Evolutionary conservation across 1,284 basidiomycete species (phyloP), one percentile per base, ranked within the genome.

Genomic region (Farysia itapuensis): DNA sequence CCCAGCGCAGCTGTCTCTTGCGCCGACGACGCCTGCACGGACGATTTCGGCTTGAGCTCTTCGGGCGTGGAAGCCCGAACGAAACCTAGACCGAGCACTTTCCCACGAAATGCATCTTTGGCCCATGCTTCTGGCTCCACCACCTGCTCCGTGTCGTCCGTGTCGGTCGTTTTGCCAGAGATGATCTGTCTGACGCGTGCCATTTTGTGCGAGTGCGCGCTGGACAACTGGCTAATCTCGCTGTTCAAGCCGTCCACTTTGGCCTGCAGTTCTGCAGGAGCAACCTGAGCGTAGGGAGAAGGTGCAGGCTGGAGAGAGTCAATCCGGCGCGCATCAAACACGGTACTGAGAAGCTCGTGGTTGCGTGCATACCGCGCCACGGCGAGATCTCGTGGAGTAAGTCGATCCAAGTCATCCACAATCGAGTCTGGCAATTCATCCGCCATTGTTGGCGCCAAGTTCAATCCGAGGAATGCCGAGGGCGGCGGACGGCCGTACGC

Each of bases 241-340:
- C 33, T 12, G n/a, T 57, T 34, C 14, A 66, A 56, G 9, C 25
- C 19, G 8, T 37, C 23, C n/a, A 64, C 41, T 29, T 58, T 46
- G 1, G 32, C 28, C 23, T 54, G 30, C 5, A 74, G 48, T 20
- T 67, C 54, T 4, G 49, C 35, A 22, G 33, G n/a, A 21, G 60
- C 43, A 14, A 58, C 49, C 4, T 43, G 31, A 1, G 63, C 48
- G 29, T 74, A 74, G n/a, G 64, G 57, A 23, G 67, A 67, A 2
- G 63, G 48, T 0, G 72, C 63, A 2, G 68, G 58, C 13, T 42
- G 35, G 21, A 72, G 47, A 23, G 50, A 57, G 35, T 73, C 70
- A 19, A 75, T 64, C 26, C 69, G 43, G 22, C 67, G 44, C 8
- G 71, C 64, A 28, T 73, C 74, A 32, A 76, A 70, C 19, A 76